phyloP scores from a whole-genome alignment of 2,329 filamentous ascomycete genomes.

The Calycina marina region DNA sequence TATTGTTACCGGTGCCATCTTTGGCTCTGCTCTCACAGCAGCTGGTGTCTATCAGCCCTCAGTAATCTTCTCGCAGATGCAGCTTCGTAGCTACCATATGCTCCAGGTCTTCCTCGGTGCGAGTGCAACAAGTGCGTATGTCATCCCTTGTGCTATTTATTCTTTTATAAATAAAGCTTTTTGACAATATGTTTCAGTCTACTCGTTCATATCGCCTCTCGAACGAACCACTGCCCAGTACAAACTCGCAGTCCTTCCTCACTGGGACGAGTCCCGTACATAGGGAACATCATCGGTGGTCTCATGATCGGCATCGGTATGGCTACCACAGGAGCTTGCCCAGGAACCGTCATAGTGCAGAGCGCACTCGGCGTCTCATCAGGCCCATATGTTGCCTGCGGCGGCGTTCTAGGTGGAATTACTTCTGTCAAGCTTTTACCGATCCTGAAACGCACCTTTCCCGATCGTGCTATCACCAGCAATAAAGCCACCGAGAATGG shows the following conservation, averaged over 20 bases:
- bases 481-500: not conserved
- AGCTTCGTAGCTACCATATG: slow-evolving; percentile 49
- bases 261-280: slow-evolving; percentile 36
- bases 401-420: slow-evolving; percentile 40
- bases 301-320: slow-evolving; percentile 48
- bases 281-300: slow-evolving; percentile 52
- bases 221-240: slow-evolving; percentile 23
- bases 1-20: slow-evolving; percentile 43
- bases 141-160: slow-evolving; percentile 6
- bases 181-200: slow-evolving; percentile 29
- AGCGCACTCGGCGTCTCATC: slow-evolving; percentile 36
- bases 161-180: not conserved
- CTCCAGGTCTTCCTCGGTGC: slow-evolving; percentile 48
- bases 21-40: slow-evolving; percentile 45
- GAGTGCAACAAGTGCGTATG: slow-evolving; percentile 46
- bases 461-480: not conserved
- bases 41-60: slow-evolving; percentile 45
- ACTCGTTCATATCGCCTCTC: slow-evolving; percentile 29
- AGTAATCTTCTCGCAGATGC: slow-evolving; percentile 46
- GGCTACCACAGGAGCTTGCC: slow-evolving; percentile 49
- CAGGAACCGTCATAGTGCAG: slow-evolving; percentile 50
- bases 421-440: slow-evolving; percentile 8
- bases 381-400: slow-evolving; percentile 36
- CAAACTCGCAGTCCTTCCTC: slow-evolving; percentile 2
- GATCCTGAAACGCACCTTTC: not conserved